phyloP scores from a whole-genome alignment of 768 basidiomycete genomes.

The Lactifluus volemus region DNA sequence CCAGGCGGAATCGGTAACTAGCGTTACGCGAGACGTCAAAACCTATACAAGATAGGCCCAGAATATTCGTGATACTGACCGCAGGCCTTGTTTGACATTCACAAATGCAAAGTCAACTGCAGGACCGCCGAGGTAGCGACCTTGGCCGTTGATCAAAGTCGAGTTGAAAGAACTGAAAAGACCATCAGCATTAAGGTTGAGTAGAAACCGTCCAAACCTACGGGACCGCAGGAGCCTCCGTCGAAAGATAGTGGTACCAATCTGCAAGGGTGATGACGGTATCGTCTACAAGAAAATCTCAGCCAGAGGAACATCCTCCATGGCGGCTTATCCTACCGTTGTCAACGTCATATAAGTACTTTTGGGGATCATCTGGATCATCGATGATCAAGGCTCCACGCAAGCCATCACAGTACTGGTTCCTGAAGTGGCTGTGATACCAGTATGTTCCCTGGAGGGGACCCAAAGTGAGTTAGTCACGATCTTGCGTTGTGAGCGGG shows the following conservation, averaged over 20 bases:
- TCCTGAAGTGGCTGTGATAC: constrained; percentile 37
- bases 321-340: constrained; percentile 18
- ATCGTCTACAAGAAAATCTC: constrained; percentile 25
- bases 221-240: not conserved
- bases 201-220: not conserved
- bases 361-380: constrained; percentile 26
- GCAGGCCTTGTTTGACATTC: not conserved
- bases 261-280: constrained; percentile 43
- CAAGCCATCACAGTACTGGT: constrained; percentile 37
- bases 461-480: not conserved
- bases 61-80: constrained; percentile 1
- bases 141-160: constrained; percentile 41
- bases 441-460: constrained; percentile 24
- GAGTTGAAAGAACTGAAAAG: constrained; percentile 23
- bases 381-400: constrained; percentile 30
- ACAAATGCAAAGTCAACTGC: constrained; percentile 7
- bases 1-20: constrained; percentile 20
- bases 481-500: not conserved
- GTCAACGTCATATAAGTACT: constrained; percentile 26
- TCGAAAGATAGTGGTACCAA: constrained; percentile 25
- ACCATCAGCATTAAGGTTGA: not conserved
- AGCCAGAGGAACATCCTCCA: not conserved
- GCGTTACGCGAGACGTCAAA: not conserved
- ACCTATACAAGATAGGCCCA: not conserved
- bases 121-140: constrained; percentile 29